Evolutionary conservation across 2,329 filamentous ascomycete species (phyloP).

Genomic region (Xylaria digitata): DNA sequence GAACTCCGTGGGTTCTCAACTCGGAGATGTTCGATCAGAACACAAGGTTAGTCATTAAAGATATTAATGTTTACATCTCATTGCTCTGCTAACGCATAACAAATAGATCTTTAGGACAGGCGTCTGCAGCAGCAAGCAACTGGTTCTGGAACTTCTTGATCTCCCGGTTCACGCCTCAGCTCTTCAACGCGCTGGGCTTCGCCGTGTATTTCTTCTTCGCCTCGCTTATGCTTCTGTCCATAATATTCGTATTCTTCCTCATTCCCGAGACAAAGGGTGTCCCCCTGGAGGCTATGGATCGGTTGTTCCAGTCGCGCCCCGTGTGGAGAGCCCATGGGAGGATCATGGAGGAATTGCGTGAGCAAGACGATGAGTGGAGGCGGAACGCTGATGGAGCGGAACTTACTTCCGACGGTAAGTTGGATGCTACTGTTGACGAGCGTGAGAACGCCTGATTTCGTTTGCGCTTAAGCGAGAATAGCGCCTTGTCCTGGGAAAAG

Average conservation of each 20-base stretch:
- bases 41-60: constrained; percentile 57
- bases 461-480: not conserved
- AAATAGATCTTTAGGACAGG: constrained; percentile 72
- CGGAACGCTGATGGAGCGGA: constrained; percentile 43
- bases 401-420: constrained; percentile 33
- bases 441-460: constrained; percentile 23
- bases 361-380: constrained; percentile 52
- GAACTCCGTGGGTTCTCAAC: constrained; percentile 81
- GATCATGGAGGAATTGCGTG: constrained; percentile 58
- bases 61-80: not conserved
- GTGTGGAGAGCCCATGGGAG: constrained; percentile 56
- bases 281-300: constrained; percentile 73
- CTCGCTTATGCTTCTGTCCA: constrained; percentile 67
- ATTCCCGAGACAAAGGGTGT: constrained; percentile 75
- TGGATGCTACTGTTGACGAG: constrained; percentile 18
- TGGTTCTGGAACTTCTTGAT: constrained; percentile 81
- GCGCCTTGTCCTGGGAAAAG: not conserved
- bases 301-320: constrained; percentile 65
- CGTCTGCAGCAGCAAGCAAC: constrained; percentile 76
- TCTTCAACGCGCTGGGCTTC: constrained; percentile 69
- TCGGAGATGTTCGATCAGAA: constrained; percentile 80
- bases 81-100: constrained; percentile 1
- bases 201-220: constrained; percentile 78
- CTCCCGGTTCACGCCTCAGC: constrained; percentile 73
- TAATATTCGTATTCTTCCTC: constrained; percentile 70